Conservation (phyloP, 441 rosid species). For the Raphanus hybrid region DNA sequence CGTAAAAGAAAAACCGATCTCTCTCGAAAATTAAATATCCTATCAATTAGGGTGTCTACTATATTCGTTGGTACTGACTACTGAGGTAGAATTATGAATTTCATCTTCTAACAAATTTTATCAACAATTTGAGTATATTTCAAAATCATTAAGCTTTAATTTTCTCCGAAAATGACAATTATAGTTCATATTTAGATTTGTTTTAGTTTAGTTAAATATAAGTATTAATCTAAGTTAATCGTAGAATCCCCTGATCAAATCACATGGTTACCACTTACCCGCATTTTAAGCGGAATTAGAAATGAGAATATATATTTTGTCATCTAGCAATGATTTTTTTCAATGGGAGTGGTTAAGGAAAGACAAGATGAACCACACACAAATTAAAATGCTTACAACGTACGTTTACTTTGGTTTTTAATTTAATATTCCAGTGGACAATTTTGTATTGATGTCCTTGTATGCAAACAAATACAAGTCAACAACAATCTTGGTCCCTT, state of each 20-base stretch:
- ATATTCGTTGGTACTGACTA: conserved; percentile 1
- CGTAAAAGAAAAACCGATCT: neutral
- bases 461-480: conserved; percentile 43
- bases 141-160: neutral
- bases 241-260: conserved; percentile 24
- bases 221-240: conserved; percentile 5
- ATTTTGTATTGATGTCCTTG: conserved; percentile 36
- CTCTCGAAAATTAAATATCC: conserved; percentile 7
- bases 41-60: conserved; percentile 10
- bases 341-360: conserved; percentile 48
- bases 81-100: conserved; percentile 14
- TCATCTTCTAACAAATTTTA: neutral
- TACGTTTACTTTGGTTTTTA: conserved; percentile 21
- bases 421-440: conserved; percentile 28
- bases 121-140: neutral
- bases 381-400: conserved; percentile 39
- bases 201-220: neutral
- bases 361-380: conserved; percentile 34
- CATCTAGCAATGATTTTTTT: conserved; percentile 36
- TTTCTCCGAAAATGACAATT: conserved; percentile 7
- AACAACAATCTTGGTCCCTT: conserved; percentile 43
- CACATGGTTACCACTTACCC: conserved; percentile 41
- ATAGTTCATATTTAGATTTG: conserved; percentile 5
- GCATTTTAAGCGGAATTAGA: conserved; percentile 40
- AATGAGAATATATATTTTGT: conserved; percentile 33